Evolutionary conservation across 2,329 filamentous ascomycete genomes (phyloP).

Genomic region (Penicillium psychrosexuale): DNA sequence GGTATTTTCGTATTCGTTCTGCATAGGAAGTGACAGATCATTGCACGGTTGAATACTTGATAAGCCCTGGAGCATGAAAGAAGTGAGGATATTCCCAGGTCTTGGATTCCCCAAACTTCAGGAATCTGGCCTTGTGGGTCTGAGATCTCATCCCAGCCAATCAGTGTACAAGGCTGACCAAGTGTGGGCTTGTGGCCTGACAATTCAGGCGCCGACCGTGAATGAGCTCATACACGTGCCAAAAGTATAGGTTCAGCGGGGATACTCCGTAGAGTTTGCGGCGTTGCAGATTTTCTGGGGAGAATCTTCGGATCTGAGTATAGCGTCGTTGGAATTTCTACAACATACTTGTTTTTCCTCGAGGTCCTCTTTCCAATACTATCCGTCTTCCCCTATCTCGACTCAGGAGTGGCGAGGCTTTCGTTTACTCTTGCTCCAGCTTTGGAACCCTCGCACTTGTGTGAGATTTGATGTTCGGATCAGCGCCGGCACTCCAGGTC

Average conservation of each 20-base stretch:
- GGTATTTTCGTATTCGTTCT: neutral
- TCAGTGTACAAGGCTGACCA: neutral
- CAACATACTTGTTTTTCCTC: neutral
- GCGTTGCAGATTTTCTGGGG: neutral
- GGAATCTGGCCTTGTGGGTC: slow-evolving; percentile 13
- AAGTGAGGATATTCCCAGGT: neutral
- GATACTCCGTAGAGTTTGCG: neutral
- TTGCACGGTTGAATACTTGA: slow-evolving; percentile 2
- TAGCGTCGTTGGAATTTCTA: neutral
- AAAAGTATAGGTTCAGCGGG: slow-evolving; percentile 11
- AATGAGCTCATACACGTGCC: slow-evolving; percentile 27
- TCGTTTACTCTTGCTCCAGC: neutral
- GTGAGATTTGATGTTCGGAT: neutral
- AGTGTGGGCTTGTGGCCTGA: slow-evolving; percentile 5
- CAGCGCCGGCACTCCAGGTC: neutral
- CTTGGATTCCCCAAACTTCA: neutral
- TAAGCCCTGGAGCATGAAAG: neutral
- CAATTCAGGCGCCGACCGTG: neutral
- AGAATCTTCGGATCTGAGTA: neutral
- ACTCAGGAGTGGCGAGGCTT: neutral
- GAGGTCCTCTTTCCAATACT: neutral
- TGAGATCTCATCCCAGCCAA: neutral
- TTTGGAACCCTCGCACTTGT: slow-evolving; percentile 5
- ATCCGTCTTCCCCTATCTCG: neutral
- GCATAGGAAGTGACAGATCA: neutral